Percentiles rank a stretch among this genome's conserved stretches.
These are phyloP conservation scores for Scenedesmus sp. DNA, from an alignment of 163 green algal genomes.

Conservation along the genomic window DNA sequence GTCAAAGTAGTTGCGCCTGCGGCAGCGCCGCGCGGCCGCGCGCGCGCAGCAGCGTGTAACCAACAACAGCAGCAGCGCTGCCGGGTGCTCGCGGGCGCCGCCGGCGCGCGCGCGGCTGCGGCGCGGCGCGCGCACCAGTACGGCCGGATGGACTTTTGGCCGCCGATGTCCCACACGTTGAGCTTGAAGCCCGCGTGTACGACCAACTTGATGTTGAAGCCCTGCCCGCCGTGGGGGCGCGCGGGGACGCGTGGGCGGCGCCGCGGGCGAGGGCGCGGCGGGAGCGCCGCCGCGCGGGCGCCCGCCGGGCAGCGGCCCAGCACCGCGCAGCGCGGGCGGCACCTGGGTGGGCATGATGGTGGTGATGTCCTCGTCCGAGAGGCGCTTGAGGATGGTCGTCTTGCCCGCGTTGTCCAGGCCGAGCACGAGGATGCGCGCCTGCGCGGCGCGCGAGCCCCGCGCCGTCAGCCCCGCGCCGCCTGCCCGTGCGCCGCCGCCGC, in stretches of 20 bases:
- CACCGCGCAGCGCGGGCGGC: neutral
- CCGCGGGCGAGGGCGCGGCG: too few species aligned
- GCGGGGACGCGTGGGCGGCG: too few species aligned
- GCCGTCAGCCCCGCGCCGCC: too few species aligned
- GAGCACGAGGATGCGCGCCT: constrained; percentile 84
- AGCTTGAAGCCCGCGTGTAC: constrained; percentile 84
- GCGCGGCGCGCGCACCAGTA: constrained; percentile 74
- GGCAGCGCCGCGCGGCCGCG: too few species aligned
- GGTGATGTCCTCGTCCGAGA: constrained; percentile 81
- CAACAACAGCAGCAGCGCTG: too few species aligned
- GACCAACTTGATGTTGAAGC: constrained; percentile 89
- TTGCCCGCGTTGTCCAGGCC: constrained; percentile 84
- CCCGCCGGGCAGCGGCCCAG: neutral
- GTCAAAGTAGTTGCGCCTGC: constrained; percentile 84
- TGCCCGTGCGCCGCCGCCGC: neutral
- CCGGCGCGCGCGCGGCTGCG: too few species aligned
- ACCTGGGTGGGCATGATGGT: constrained; percentile 82
- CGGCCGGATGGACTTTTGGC: constrained; percentile 79
- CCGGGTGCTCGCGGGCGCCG: too few species aligned
- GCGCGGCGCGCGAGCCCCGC: neutral
- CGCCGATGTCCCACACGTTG: constrained; percentile 89
- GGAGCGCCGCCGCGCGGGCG: too few species aligned
- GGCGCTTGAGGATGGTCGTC: constrained; percentile 78
- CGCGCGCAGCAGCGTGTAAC: constrained; percentile 15
- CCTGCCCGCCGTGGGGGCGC: constrained; percentile 50